A percentile compares a stretch with the other conserved stretches of the same genome.
phyloP scores from a whole-genome alignment of 768 basidiomycete genomes.

The Kwoniella heveanensis region DNA sequence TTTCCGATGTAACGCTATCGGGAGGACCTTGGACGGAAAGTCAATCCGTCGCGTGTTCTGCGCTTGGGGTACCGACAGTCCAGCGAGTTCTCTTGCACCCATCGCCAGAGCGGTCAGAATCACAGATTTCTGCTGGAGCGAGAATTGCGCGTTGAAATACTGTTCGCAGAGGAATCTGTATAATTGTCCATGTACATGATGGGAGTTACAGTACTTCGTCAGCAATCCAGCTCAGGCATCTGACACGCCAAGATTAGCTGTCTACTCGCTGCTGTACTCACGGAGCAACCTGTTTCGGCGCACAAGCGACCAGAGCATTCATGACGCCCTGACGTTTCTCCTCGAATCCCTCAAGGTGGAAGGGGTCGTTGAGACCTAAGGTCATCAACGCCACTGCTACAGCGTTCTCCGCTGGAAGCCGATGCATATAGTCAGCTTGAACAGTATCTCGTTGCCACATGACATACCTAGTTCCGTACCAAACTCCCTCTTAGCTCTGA shows the following conservation, averaged over 20 bases:
- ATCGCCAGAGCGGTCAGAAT: constrained; percentile 84
- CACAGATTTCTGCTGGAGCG: constrained; percentile 76
- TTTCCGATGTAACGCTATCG: constrained; percentile 69
- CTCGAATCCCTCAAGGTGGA: constrained; percentile 77
- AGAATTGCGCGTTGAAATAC: constrained; percentile 92
- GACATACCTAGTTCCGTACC: constrained; percentile 83
- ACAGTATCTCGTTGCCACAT: neutral
- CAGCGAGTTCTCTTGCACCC: constrained; percentile 79
- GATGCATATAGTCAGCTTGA: neutral
- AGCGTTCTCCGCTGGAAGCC: constrained; percentile 79
- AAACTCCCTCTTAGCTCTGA: constrained; percentile 78
- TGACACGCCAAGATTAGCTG: too few species aligned
- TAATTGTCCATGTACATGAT: too few species aligned
- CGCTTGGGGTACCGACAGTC: constrained; percentile 57
- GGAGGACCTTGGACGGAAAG: constrained; percentile 83
- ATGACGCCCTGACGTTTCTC: constrained; percentile 73
- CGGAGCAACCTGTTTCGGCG: constrained; percentile 77
- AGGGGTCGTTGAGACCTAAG: constrained; percentile 77
- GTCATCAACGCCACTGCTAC: constrained; percentile 75
- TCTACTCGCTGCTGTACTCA: too few species aligned
- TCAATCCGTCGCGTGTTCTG: constrained; percentile 52
- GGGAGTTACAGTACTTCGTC: too few species aligned
- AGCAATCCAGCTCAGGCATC: too few species aligned
- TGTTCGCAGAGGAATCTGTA: constrained; percentile 80
- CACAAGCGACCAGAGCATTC: constrained; percentile 76